phyloP scores from a whole-genome alignment of 345 rosid genomes.

The Schrenkiella parvula region DNA sequence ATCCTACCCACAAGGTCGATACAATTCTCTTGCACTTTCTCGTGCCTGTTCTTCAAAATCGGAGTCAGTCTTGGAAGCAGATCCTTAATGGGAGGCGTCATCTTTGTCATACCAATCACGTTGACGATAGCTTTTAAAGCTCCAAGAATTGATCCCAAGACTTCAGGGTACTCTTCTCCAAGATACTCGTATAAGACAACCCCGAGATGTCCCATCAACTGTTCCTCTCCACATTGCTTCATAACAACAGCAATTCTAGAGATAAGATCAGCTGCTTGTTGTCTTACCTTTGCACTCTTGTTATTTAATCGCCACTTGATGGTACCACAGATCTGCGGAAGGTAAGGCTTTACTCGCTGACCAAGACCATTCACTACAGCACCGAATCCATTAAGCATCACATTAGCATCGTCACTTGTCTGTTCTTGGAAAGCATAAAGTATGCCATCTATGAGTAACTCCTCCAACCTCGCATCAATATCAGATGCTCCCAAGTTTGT shows the following conservation, averaged over 20 bases:
- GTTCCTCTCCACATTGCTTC: slow-evolving; percentile 99
- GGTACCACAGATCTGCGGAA: slow-evolving; percentile 99
- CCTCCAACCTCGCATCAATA: slow-evolving; percentile 89
- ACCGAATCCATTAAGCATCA: slow-evolving; percentile 98
- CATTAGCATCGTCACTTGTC: slow-evolving; percentile 95
- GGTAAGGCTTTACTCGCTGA: slow-evolving; percentile 94
- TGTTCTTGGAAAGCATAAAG: slow-evolving; percentile 99
- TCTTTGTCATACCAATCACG: slow-evolving; percentile 99
- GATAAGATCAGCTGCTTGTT: slow-evolving; percentile 98
- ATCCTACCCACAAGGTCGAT: slow-evolving; percentile 98
- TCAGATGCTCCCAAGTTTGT: slow-evolving; percentile 94
- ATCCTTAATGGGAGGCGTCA: slow-evolving; percentile 99
- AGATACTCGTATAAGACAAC: slow-evolving; percentile 93
- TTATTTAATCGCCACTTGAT: slow-evolving; percentile 99
- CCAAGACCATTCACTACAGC: slow-evolving; percentile 98
- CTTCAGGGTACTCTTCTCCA: slow-evolving; percentile 99
- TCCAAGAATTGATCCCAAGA: slow-evolving; percentile 94
- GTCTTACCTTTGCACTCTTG: slow-evolving; percentile 99
- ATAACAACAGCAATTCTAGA: slow-evolving; percentile 95
- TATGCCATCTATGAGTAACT: slow-evolving; percentile 94
- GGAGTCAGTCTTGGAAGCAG: slow-evolving; percentile 98
- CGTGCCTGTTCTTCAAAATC: slow-evolving; percentile 95
- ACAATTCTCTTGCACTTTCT: slow-evolving; percentile 99
- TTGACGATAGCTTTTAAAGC: slow-evolving; percentile 98
- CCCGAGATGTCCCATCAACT: slow-evolving; percentile 99